Evolutionary conservation across 805 yeast genomes (phyloP), one percentile per base, ranked within the genome.

Genomic region (Metschnikowia rubicola): DNA sequence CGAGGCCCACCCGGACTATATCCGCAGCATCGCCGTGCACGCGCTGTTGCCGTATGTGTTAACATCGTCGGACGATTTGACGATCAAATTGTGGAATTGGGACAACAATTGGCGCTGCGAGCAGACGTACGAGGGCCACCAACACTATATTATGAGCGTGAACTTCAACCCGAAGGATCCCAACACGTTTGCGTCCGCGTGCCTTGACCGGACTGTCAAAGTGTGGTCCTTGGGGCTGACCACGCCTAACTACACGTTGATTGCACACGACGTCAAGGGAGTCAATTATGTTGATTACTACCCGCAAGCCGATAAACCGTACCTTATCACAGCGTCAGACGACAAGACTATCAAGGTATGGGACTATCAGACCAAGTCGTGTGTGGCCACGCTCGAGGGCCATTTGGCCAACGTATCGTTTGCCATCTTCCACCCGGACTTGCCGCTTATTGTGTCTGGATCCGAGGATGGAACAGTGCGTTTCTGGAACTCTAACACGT

Each of bases 1-100:
- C 63, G 99, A 94, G 72, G 98, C 97, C 9, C 99, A 94, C 64
- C 96, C 97, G 8, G 99, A 94, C 68, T 94, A 94, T 68, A 87
- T 94, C 62, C 84, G 99, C 66, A 82, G 88, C 47, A 80, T 94
- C 55, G 94, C 96, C 10, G 96, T 92, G 36, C 99, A 94, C 69
- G 97, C 98, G 37, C 77, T 92, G 13, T 88, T 87, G 70, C 95
- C 98, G 21, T 87, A 86, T 59, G 77, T 94, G 42, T 75, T 94
- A 59, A 86, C 97, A 3, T 88, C 90, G 34, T 83, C 92, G 39
- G 99, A 94, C 70, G 99, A 94, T 66, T 81, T 87, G 75, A 80
- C 95, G 36, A 81, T 94, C 63, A 89, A 85, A 69, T 77, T 91
- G 63, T 94, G 98, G 98, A 91, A 94, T 67, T 94, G 99, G 99